phyloP scores from a whole-genome alignment of 1,284 basidiomycete species.

The Fistulinella cinereoalba region DNA sequence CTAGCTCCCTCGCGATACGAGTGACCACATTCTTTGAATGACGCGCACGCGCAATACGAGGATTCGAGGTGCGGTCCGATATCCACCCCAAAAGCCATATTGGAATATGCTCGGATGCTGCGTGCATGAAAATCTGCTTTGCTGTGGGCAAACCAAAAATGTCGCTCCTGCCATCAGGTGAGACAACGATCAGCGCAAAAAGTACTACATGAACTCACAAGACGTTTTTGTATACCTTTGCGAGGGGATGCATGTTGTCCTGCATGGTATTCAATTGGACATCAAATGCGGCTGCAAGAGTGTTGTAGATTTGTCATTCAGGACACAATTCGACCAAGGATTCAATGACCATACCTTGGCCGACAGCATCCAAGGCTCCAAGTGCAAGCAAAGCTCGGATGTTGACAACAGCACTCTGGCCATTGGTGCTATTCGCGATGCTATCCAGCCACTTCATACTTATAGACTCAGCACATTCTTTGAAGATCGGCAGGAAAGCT shows the following conservation, averaged over 20 bases:
- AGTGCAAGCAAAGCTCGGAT: conserved; percentile 38
- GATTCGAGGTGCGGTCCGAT: conserved; percentile 33
- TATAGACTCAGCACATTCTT: conserved; percentile 20
- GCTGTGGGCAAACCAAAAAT: conserved; percentile 17
- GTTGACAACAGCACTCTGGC: conserved; percentile 38
- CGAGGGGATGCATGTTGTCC: conserved; percentile 38
- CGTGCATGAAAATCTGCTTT: conserved; percentile 15
- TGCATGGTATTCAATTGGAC: conserved; percentile 37
- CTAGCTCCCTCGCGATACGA: conserved; percentile 37
- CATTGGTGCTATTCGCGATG: conserved; percentile 21
- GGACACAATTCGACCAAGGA: neutral
- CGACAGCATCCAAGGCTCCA: conserved; percentile 44
- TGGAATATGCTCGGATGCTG: conserved; percentile 16
- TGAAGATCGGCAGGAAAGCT: conserved; percentile 38
- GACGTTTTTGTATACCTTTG: conserved; percentile 31
- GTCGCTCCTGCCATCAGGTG: conserved; percentile 12
- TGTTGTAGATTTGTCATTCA: conserved; percentile 12
- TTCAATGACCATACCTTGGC: conserved; percentile 36
- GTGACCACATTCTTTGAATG: conserved; percentile 24
- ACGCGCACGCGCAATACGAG: conserved; percentile 36
- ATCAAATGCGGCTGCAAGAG: conserved; percentile 37
- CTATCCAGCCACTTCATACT: conserved; percentile 42
- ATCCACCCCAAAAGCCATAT: conserved; percentile 35
- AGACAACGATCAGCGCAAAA: neutral
- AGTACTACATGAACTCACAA: conserved; percentile 27